phyloP scores from a whole-genome alignment of 495 filamentous ascomycete species.

The Letharia columbiana region DNA sequence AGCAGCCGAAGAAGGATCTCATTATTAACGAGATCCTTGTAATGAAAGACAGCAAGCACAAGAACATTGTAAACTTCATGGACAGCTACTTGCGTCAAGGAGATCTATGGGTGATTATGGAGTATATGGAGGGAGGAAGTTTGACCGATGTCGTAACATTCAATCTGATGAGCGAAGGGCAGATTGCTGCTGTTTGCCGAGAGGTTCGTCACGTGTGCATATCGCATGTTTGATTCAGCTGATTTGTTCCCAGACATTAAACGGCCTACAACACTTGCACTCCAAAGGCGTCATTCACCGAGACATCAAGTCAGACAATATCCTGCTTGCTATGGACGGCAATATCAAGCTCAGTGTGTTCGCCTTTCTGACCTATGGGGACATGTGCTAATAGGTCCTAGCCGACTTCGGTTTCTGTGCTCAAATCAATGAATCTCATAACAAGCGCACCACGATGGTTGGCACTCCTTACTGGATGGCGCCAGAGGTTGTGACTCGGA shows the following conservation, averaged over 20 bases:
- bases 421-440: conserved; percentile 93
- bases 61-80: conserved; percentile 98
- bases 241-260: conserved; percentile 51
- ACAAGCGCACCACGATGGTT: conserved; percentile 98
- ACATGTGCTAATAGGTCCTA: conserved; percentile 37
- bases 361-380: conserved; percentile 12
- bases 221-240: conserved; percentile 13
- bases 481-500: conserved; percentile 91
- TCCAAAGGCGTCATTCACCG: conserved; percentile 97
- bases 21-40: conserved; percentile 99
- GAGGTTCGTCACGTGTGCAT: conserved; percentile 48
- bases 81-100: conserved; percentile 84
- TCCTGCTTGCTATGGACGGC: conserved; percentile 86
- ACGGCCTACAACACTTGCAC: conserved; percentile 88
- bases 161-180: conserved; percentile 96
- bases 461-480: conserved; percentile 99
- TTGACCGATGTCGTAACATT: conserved; percentile 97
- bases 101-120: conserved; percentile 98
- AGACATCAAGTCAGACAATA: conserved; percentile 98
- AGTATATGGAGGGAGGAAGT: conserved; percentile 98
- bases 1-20: conserved; percentile 97
- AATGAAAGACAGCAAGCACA: conserved; percentile 98
- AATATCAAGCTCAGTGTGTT: conserved; percentile 94
- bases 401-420: conserved; percentile 99
- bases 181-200: conserved; percentile 90